Conservation (phyloP, 2,329 filamentous ascomycete species). For the Cladophialophora exuberans region DNA sequence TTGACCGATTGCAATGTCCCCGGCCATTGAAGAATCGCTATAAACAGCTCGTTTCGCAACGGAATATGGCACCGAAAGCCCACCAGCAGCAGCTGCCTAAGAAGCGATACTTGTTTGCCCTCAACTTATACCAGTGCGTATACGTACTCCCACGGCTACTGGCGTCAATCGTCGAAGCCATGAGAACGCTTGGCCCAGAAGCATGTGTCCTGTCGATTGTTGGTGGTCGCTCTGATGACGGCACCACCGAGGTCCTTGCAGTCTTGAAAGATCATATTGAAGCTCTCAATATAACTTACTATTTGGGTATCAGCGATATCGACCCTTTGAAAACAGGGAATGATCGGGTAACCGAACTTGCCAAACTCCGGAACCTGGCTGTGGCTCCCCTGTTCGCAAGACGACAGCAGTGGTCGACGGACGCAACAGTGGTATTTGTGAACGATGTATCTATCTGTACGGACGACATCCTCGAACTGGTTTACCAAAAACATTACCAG, state of each 20-base stretch:
- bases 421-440: slow-evolving; percentile 56
- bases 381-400: slow-evolving; percentile 50
- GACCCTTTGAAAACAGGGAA: slow-evolving; percentile 44
- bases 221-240: slow-evolving; percentile 60
- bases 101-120: slow-evolving; percentile 54
- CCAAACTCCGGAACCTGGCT: slow-evolving; percentile 58
- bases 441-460: slow-evolving; percentile 58
- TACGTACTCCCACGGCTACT: slow-evolving; percentile 55
- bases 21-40: slow-evolving; percentile 3
- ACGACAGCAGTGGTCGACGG: slow-evolving; percentile 32
- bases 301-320: slow-evolving; percentile 42
- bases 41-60: neutral
- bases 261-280: slow-evolving; percentile 47
- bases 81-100: neutral
- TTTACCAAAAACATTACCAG: slow-evolving; percentile 52
- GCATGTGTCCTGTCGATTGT: slow-evolving; percentile 59
- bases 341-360: slow-evolving; percentile 54
- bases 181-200: slow-evolving; percentile 55
- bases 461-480: slow-evolving; percentile 62
- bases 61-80: neutral
- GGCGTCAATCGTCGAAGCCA: slow-evolving; percentile 55
- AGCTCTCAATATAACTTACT: slow-evolving; percentile 32
- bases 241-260: slow-evolving; percentile 55
- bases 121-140: slow-evolving; percentile 54
- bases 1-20: slow-evolving; percentile 15